These are phyloP conservation scores for Meyerozyma elateridarum DNA, from an alignment of 1,139 yeast genomes.

Conservation along the genomic window DNA sequence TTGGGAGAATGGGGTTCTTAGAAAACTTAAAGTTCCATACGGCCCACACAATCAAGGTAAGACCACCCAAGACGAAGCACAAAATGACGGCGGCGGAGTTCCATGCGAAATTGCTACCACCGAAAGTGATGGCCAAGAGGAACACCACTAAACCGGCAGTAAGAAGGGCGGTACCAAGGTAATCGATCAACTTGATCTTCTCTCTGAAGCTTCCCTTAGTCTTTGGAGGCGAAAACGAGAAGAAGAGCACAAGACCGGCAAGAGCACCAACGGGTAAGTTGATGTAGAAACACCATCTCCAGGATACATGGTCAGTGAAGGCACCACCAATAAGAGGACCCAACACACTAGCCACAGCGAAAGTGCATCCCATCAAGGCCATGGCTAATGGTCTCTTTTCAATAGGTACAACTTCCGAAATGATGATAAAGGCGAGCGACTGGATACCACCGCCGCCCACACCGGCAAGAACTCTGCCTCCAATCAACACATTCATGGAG, in stretches of 20 bases:
- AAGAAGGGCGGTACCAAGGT: conserved; percentile 14
- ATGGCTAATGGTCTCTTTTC: conserved; percentile 21
- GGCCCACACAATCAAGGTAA: conserved; percentile 13
- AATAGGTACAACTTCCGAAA: conserved; percentile 27
- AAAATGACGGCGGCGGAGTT: conserved; percentile 12
- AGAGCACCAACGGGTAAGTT: conserved; percentile 37
- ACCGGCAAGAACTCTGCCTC: conserved; percentile 35
- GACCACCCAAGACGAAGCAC: conserved; percentile 11
- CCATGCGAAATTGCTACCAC: conserved; percentile 14
- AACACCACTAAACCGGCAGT: conserved; percentile 15
- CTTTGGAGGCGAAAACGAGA: conserved; percentile 31
- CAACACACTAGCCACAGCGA: conserved; percentile 21
- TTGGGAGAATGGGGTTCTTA: conserved; percentile 25
- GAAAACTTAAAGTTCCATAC: conserved; percentile 26
- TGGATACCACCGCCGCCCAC: conserved; percentile 33
- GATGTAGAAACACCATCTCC: conserved; percentile 22
- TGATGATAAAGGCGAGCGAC: conserved; percentile 22
- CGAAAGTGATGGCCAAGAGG: conserved; percentile 17
- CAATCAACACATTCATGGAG: conserved; percentile 32
- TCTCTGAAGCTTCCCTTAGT: conserved; percentile 13
- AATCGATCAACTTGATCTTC: conserved; percentile 15
- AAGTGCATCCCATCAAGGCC: conserved; percentile 18
- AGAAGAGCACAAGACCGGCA: conserved; percentile 22
- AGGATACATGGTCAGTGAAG: conserved; percentile 17
- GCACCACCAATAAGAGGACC: conserved; percentile 26